Conservation (phyloP, 2,329 filamentous ascomycete species). For the Cercospora sp. region DNA sequence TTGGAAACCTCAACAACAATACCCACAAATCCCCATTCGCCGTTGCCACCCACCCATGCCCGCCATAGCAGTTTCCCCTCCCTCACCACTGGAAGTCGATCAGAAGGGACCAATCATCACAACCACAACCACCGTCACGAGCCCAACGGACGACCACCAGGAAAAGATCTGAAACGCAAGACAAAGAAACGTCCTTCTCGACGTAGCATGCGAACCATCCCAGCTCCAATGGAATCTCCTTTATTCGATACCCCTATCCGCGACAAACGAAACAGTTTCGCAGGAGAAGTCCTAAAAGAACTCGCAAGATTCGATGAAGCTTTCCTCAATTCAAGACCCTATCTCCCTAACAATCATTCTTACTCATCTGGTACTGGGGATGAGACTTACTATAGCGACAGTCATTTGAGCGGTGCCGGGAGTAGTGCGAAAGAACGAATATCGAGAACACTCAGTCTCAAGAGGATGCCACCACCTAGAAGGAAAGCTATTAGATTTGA, state of each 20-base stretch:
- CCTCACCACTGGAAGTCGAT: neutral
- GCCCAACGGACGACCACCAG: neutral
- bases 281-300: neutral
- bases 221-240: slow-evolving; percentile 5
- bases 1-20: slow-evolving; percentile 5
- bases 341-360: neutral
- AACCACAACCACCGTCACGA: neutral
- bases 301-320: slow-evolving; percentile 2
- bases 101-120: neutral
- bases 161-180: neutral
- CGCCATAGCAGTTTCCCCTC: neutral
- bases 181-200: neutral
- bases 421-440: neutral
- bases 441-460: neutral
- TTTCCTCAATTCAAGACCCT: neutral
- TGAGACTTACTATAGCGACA: neutral
- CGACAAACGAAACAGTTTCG: neutral
- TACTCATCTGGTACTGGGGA: neutral
- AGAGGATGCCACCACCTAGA: neutral
- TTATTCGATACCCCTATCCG: slow-evolving; percentile 11
- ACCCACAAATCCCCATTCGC: neutral
- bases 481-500: slow-evolving; percentile 12
- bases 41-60: neutral
- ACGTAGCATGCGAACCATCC: neutral
- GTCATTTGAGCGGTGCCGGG: neutral